Base-by-base conservation (phyloP, 257 asterid genomes). In the Ajuga chamaepitys region DNA sequence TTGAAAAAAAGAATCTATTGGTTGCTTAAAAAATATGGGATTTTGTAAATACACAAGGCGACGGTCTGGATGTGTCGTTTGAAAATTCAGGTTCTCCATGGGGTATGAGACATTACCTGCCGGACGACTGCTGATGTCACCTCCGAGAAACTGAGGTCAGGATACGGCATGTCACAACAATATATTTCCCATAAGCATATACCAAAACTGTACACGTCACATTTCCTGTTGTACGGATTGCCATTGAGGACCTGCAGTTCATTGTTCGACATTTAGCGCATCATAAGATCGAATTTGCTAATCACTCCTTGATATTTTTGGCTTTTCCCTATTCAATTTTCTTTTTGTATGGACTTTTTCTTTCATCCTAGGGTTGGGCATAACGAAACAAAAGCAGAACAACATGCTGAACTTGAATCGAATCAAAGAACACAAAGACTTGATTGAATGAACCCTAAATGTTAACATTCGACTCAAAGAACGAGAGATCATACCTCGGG, bases 161-260 rank as follows among this genome's bases (percentile, higher is more conserved):
- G 96, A 63, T 88, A 88, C 0, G 96, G 96, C 96, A 88, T 88
- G 85, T 86, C 96, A 20, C 96, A 88, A 45, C 96, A 88, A 66
- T 88, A 88, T 71, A 86, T 88, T 76, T 88, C 96, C 96, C 95
- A 88, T 30, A 88, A 73, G 51, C 96, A 88, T 65, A 88, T 88
- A 71, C 96, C 96, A 50, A 84, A 88, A 66, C 96, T 88, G 70
- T 88, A 86, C 13, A 88, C 96, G 7, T 88, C 96, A n/a, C 96
- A 88, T 46, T 82, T 88, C 64, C 96, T 70, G 59, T 88, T 88
- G 76, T 88, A 88, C 0, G 95, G 86, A 47, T 59, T 86, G 32
- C 95, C 95, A 37, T 88, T 88, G 14, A 88, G 85, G 61, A 88
- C 95, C 96, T 88, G 84, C 47, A 70, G 50, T 64, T 63, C 35